Conservation (phyloP, 345 rosid species). For the Draba incana region DNA sequence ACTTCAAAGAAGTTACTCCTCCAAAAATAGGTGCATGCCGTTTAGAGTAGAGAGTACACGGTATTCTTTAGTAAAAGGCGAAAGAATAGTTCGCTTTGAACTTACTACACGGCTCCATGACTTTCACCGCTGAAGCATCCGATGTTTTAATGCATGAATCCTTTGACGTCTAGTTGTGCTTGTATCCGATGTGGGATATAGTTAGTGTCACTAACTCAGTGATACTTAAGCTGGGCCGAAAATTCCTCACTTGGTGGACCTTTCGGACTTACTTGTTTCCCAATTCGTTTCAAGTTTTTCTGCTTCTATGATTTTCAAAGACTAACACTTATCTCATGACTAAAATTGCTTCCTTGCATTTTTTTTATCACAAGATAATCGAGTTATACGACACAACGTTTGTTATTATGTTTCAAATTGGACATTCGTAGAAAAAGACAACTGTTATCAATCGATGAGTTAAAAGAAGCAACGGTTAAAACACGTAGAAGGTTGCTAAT, state of each 20-base stretch:
- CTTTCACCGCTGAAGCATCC: too few species aligned
- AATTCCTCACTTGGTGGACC: neutral
- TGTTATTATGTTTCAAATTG: neutral
- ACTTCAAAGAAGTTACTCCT: conserved; percentile 12
- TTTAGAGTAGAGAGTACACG: conserved; percentile 35
- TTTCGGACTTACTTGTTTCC: too few species aligned
- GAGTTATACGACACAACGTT: too few species aligned
- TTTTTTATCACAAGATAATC: too few species aligned
- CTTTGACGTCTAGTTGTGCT: neutral
- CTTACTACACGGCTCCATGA: conserved; percentile 42
- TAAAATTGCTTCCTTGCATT: too few species aligned
- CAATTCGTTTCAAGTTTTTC: too few species aligned
- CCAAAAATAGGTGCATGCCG: conserved; percentile 36
- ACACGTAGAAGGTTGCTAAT: neutral
- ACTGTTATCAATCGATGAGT: too few species aligned
- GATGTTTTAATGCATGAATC: neutral
- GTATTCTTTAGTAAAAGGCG: conserved; percentile 69
- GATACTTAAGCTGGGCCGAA: neutral
- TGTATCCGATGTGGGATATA: conserved; percentile 23
- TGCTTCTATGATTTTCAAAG: too few species aligned
- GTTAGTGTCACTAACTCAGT: too few species aligned
- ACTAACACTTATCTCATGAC: too few species aligned
- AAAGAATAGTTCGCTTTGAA: conserved; percentile 57
- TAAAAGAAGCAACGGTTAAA: neutral
- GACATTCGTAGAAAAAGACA: too few species aligned